Conservation (phyloP, 192 early-diverging fungal species). For the Coemansia aciculifera region DNA sequence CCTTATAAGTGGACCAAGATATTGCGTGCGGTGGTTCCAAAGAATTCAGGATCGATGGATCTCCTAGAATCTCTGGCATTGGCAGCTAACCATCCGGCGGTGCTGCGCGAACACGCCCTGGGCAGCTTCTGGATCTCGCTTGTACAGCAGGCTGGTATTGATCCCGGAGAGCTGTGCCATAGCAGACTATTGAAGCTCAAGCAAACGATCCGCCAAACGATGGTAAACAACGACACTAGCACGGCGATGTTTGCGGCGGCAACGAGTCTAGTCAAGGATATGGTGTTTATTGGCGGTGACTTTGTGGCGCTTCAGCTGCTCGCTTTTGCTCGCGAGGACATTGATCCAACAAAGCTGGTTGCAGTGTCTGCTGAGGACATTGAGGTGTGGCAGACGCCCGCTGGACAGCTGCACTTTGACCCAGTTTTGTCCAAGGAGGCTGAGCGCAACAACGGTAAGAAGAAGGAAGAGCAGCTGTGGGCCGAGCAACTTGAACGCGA, state of each 20-base stretch:
- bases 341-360: conserved; percentile 26
- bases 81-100: conserved; percentile 48
- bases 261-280: conserved; percentile 22
- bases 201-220: conserved; percentile 50
- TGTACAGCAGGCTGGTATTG: conserved; percentile 69
- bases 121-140: conserved; percentile 85
- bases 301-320: conserved; percentile 41
- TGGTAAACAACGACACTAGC: conserved; percentile 34
- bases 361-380: conserved; percentile 32
- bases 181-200: conserved; percentile 45
- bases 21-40: conserved; percentile 14
- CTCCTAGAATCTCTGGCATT: conserved; percentile 58
- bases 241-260: conserved; percentile 15
- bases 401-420: conserved; percentile 35
- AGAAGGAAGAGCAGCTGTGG: conserved; percentile 38
- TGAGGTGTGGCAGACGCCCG: conserved; percentile 35
- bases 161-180: conserved; percentile 66
- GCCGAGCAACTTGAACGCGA: conserved; percentile 41
- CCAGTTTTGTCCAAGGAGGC: conserved; percentile 21
- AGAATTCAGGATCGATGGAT: conserved; percentile 9
- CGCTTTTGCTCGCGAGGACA: conserved; percentile 20
- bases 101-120: conserved; percentile 41
- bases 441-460: conserved; percentile 7
- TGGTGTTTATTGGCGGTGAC: conserved; percentile 37
- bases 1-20: conserved; percentile 25